A percentile compares a stretch with the other conserved stretches of the same genome.
Conservation (phyloP, 2,329 filamentous ascomycete species). For the Paecilomyces sp. region DNA sequence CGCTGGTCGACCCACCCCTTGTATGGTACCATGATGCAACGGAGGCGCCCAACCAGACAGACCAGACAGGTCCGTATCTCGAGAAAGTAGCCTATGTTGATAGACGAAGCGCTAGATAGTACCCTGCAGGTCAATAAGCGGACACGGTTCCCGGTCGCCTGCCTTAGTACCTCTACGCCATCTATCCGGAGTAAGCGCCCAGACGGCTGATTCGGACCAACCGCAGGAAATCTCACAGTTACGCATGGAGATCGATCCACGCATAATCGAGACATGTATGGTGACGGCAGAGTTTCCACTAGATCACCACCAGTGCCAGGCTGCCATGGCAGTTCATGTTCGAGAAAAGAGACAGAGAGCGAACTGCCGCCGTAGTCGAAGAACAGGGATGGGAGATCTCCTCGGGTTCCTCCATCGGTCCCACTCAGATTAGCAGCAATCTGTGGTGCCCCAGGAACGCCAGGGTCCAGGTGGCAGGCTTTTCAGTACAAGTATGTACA, state of each 20-base stretch:
- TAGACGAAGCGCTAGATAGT: not conserved
- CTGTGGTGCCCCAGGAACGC: not conserved
- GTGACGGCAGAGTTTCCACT: not conserved
- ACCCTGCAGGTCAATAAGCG: not conserved
- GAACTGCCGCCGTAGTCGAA: not conserved
- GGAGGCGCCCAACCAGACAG: not conserved
- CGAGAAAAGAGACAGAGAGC: not conserved
- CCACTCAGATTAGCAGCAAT: not conserved
- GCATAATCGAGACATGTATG: not conserved
- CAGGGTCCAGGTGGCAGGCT: not conserved
- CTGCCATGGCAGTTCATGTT: not conserved
- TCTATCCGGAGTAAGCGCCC: not conserved
- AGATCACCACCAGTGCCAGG: not conserved
- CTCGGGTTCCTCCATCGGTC: not conserved
- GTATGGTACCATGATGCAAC: not conserved
- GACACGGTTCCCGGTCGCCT: not conserved
- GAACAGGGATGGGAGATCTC: constrained; percentile 2
- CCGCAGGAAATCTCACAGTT: not conserved
- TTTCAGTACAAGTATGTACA: not conserved
- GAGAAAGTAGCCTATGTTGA: not conserved
- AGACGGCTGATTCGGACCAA: not conserved
- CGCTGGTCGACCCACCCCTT: not conserved
- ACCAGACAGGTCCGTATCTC: not conserved
- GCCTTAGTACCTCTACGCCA: not conserved
- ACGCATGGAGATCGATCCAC: not conserved